Percentiles rank a stretch among this genome's conserved stretches.
Evolutionary conservation across 2,329 filamentous ascomycete species (phyloP).

Genomic region (Fusarium sp.): DNA sequence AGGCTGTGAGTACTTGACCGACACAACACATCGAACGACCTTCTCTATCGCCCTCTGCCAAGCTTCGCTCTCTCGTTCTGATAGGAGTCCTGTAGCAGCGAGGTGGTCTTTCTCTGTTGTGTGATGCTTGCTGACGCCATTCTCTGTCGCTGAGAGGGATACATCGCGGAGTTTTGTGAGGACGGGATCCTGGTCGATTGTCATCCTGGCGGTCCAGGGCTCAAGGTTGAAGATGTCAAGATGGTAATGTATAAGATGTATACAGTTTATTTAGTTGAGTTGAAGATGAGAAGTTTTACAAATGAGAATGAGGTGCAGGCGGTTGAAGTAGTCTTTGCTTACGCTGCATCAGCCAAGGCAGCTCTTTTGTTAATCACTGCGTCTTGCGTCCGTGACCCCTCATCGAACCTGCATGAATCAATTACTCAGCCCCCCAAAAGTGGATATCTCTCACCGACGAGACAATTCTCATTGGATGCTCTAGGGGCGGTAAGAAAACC

Average conservation of each 20-base stretch:
- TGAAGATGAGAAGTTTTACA: accelerated
- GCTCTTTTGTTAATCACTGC: background rate
- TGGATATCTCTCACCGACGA: background rate
- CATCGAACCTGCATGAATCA: background rate
- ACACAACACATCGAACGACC: conserved; percentile 96
- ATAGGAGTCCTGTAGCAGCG: conserved; percentile 6
- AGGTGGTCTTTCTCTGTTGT: background rate
- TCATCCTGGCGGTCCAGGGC: conserved; percentile 7
- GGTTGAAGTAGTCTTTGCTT: conserved; percentile 15
- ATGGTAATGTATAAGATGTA: accelerated
- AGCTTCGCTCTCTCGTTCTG: conserved; percentile 31
- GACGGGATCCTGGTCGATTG: conserved; percentile 22
- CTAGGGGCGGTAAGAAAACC: background rate
- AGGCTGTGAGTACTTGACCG: conserved; percentile 97
- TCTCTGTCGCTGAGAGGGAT: background rate
- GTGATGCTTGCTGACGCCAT: background rate
- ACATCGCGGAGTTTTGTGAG: background rate
- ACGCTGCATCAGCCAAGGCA: conserved; percentile 2
- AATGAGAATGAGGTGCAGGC: background rate
- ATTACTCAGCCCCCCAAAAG: conserved; percentile 25
- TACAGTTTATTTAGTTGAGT: accelerated
- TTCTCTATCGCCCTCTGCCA: conserved; percentile 97
- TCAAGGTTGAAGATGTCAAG: background rate
- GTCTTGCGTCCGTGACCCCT: background rate
- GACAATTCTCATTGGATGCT: background rate